Base-by-base conservation (phyloP, 441 rosid species). In the Rhodomyrtus psidioides region DNA sequence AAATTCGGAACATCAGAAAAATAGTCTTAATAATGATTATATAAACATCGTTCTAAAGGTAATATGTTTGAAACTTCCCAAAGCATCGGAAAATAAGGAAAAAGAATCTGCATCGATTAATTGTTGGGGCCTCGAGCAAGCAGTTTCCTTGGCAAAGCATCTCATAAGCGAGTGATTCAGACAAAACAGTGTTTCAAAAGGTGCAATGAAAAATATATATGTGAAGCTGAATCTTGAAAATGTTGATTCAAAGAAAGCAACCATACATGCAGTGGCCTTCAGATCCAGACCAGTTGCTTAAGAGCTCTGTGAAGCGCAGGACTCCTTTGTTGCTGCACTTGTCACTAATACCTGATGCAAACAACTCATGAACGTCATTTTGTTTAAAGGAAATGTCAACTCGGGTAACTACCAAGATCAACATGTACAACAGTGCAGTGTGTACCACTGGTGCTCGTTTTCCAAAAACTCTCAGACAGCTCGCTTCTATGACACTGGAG, bases 221-320 rank as follows among this genome's bases (percentile, higher is more conserved):
- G 27, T 58, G 81, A 34, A 76, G 44, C 70, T 84, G 53, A 56
- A 51, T 76, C 62, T 51, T 23, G 57, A 82, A 74, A 83, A 53
- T 39, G 58, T 65, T 74, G 12, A 75, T 19, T 70, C 16, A 46
- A 83, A 83, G 60, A 83, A 86, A 24, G 65, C 49, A 16, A 74
- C 53, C 95, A 85, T 94, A 96, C 99, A 96, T 44, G 93, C 99
- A 96, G 84, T 93, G 91, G 87, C 98, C 98, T 87, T 89, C 92
- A 85, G 95, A 91, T 51, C 88, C 90, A 46, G 99, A 95, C 95
- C 96, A 93, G 84, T 88, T 86, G 92, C 93, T 91, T 87, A 94
- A 87, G 74, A 90, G 93, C 88, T 94, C 89, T 9, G 95, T 94
- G 89, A 95, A 95, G 6, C 58, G 92, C 39, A 88, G 70, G 55